Evolutionary conservation across 2,329 filamentous ascomycete genomes (phyloP).

Genomic region (Colletotrichum horii): DNA sequence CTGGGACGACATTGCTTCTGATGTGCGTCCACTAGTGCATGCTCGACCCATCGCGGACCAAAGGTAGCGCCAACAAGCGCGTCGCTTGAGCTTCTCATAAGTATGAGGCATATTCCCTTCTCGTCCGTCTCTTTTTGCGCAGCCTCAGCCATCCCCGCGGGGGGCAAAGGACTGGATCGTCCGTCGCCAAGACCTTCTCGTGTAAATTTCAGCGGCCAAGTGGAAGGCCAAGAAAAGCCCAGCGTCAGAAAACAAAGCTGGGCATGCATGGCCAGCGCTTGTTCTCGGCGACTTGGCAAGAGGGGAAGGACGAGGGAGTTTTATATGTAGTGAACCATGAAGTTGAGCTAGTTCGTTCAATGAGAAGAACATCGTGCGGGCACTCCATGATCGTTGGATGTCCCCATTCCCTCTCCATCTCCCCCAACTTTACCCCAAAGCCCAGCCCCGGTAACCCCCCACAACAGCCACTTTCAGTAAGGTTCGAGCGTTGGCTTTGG

Average conservation of each 20-base stretch:
- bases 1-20: neutral
- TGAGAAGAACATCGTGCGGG: neutral
- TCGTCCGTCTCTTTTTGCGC: neutral
- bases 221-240: constrained; percentile 15
- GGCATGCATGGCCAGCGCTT: constrained; percentile 17
- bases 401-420: neutral
- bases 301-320: neutral
- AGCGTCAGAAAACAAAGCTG: constrained; percentile 12
- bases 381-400: neutral
- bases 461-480: neutral
- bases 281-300: constrained; percentile 16
- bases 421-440: neutral
- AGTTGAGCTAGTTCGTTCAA: neutral
- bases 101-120: constrained; percentile 5
- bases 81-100: neutral
- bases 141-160: neutral
- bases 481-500: neutral
- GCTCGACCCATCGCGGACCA: neutral
- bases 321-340: neutral
- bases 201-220: neutral
- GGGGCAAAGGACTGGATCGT: neutral
- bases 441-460: neutral
- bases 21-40: neutral
- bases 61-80: neutral
- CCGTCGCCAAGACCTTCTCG: neutral